These are phyloP conservation scores for Phycomyces nitens DNA, from an alignment of 192 early-diverging fungal genomes.

Conservation along the genomic window DNA sequence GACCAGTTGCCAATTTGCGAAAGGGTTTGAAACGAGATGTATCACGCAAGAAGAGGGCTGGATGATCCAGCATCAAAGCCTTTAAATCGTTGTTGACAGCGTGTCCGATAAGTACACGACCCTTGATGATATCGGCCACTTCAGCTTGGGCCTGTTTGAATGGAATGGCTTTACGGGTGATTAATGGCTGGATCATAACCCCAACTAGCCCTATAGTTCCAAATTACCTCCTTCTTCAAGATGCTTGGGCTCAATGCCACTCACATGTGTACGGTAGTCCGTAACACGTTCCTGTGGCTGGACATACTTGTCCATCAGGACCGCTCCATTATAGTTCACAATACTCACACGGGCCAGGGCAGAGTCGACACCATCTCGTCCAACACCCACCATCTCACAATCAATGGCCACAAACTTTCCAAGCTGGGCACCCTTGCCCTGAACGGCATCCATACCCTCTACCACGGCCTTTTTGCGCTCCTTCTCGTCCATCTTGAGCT, in stretches of 20 bases:
- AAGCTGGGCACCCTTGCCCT: constrained; percentile 27
- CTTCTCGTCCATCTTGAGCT: constrained; percentile 17
- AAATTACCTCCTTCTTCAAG: constrained; percentile 47
- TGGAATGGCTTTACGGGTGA: constrained; percentile 39
- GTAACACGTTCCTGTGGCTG: constrained; percentile 78
- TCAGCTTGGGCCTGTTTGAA: constrained; percentile 80
- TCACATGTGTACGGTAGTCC: constrained; percentile 89
- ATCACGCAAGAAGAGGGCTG: constrained; percentile 73
- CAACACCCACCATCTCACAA: constrained; percentile 99
- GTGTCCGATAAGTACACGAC: constrained; percentile 89
- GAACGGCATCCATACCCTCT: constrained; percentile 22
- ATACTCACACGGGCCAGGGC: constrained; percentile 87
- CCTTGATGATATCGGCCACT: constrained; percentile 80
- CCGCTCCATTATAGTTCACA: constrained; percentile 91
- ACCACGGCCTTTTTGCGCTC: constrained; percentile 37
- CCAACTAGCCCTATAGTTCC: too few species aligned
- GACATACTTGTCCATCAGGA: constrained; percentile 84
- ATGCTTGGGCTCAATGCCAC: constrained; percentile 83
- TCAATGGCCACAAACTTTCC: constrained; percentile 95
- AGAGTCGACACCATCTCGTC: constrained; percentile 76
- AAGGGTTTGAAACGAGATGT: constrained; percentile 80
- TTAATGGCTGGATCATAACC: neutral
- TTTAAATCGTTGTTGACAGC: constrained; percentile 86
- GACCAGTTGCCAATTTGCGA: constrained; percentile 57
- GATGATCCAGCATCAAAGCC: constrained; percentile 79